Percentiles rank a stretch among this genome's conserved stretches.
These are phyloP conservation scores for Pisolithus tinctorius DNA, from an alignment of 768 basidiomycete species.

Conservation along the genomic window DNA sequence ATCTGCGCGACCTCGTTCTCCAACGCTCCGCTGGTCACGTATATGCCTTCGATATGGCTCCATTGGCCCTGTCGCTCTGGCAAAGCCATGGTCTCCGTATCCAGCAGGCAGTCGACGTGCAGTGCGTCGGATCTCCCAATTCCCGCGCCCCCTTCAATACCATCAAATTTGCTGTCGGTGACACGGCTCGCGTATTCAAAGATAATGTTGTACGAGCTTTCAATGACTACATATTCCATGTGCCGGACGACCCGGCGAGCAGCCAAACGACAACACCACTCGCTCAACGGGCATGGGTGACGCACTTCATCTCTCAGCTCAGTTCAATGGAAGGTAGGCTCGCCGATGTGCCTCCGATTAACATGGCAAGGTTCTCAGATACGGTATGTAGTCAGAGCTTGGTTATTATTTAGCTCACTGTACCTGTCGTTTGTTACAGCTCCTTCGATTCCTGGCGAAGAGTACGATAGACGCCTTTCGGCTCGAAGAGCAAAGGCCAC, in stretches of 20 bases:
- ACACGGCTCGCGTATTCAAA: constrained; percentile 1
- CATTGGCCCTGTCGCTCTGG: constrained; percentile 25
- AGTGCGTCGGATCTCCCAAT: constrained; percentile 10
- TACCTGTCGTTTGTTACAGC: constrained; percentile 9
- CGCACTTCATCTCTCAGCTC: constrained; percentile 24
- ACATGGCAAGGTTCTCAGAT: constrained; percentile 20
- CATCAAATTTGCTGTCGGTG: constrained; percentile 9
- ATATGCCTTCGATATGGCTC: constrained; percentile 25
- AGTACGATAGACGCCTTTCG: constrained; percentile 19
- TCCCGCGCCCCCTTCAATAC: constrained; percentile 17
- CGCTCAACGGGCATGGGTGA: constrained; percentile 25
- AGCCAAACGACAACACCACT: constrained; percentile 12
- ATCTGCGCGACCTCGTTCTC: constrained; percentile 24
- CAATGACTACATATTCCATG: constrained; percentile 3
- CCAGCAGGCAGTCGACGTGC: constrained; percentile 26
- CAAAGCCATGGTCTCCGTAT: constrained; percentile 28
- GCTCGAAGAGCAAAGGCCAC: constrained; percentile 22
- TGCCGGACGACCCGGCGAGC: not conserved
- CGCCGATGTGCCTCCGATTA: constrained; percentile 15
- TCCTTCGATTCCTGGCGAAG: constrained; percentile 23
- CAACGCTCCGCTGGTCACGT: constrained; percentile 20
- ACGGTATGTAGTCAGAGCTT: constrained; percentile 6
- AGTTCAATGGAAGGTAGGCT: constrained; percentile 16
- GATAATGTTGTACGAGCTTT: constrained; percentile 15
- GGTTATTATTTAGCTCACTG: not conserved